These are phyloP conservation scores for Penicillium occitanis DNA, from an alignment of 2,329 filamentous ascomycete genomes.

Conservation along the genomic window DNA sequence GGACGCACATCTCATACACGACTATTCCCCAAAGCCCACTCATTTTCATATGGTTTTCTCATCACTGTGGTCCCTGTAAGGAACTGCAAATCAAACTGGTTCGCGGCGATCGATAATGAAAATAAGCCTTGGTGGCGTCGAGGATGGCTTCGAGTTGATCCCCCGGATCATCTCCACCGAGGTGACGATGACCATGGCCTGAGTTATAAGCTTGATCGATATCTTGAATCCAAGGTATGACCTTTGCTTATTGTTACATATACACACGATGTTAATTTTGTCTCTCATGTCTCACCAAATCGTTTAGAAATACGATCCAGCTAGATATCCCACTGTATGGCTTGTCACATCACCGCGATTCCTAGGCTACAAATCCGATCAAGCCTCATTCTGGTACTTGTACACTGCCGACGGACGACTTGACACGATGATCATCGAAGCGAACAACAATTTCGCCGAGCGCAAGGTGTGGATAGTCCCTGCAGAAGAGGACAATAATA, in stretches of 20 bases:
- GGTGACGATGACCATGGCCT: neutral
- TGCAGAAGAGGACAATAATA: neutral
- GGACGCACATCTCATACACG: slow-evolving; percentile 14
- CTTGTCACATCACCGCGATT: slow-evolving; percentile 13
- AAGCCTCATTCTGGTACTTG: slow-evolving; percentile 17
- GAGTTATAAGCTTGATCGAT: slow-evolving; percentile 1
- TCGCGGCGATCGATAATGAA: slow-evolving; percentile 2
- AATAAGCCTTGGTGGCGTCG: slow-evolving; percentile 10
- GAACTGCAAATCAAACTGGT: slow-evolving; percentile 7
- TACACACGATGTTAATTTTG: neutral
- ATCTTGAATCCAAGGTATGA: slow-evolving; percentile 6
- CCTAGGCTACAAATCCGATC: slow-evolving; percentile 11
- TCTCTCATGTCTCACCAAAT: neutral
- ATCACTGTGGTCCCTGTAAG: slow-evolving; percentile 8
- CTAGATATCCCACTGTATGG: slow-evolving; percentile 14
- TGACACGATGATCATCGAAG: slow-evolving; percentile 3
- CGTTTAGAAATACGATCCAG: neutral
- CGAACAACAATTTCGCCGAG: slow-evolving; percentile 16
- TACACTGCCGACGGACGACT: slow-evolving; percentile 3
- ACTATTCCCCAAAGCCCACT: slow-evolving; percentile 2
- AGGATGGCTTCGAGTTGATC: slow-evolving; percentile 16
- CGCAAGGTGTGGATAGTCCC: slow-evolving; percentile 8
- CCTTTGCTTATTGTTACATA: neutral
- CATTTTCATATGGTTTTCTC: slow-evolving; percentile 8
- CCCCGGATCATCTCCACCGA: slow-evolving; percentile 12